phyloP scores from a whole-genome alignment of 2,329 filamentous ascomycete species.

The Anthostomella pinea region DNA sequence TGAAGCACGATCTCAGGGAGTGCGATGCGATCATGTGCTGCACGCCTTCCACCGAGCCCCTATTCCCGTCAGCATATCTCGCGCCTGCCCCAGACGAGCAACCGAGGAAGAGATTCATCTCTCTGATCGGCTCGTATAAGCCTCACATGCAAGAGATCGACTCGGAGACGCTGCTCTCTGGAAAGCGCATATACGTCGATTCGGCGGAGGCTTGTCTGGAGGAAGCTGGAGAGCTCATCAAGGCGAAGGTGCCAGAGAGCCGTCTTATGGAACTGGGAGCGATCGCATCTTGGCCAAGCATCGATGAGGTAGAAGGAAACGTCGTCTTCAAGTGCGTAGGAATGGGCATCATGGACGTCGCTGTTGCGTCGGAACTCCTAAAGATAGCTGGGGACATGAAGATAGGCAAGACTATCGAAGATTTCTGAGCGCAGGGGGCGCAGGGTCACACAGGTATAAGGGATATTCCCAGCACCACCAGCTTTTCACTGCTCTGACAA shows the following conservation, averaged over 20 bases:
- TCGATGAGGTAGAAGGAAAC: constrained; percentile 20
- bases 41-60: constrained; percentile 53
- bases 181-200: constrained; percentile 44
- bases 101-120: constrained; percentile 41
- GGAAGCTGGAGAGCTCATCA: constrained; percentile 65
- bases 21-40: constrained; percentile 64
- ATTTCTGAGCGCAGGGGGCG: constrained; percentile 1
- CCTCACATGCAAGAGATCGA: constrained; percentile 66
- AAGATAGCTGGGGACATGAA: constrained; percentile 23
- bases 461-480: not conserved
- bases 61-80: constrained; percentile 57
- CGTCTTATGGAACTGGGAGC: constrained; percentile 64
- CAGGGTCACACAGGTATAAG: not conserved
- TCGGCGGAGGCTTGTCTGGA: constrained; percentile 58
- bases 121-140: constrained; percentile 52
- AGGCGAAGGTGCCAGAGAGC: constrained; percentile 54
- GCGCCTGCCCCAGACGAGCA: constrained; percentile 19
- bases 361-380: constrained; percentile 29
- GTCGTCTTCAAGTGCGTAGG: constrained; percentile 26
- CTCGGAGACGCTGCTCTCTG: constrained; percentile 51
- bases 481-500: too few relatives aligned
- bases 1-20: constrained; percentile 54
- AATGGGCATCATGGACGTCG: constrained; percentile 33
- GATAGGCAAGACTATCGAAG: constrained; percentile 1
- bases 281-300: constrained; percentile 4